Evolutionary conservation across 768 basidiomycete species (phyloP).

Genomic region (Piloderma croceum): DNA sequence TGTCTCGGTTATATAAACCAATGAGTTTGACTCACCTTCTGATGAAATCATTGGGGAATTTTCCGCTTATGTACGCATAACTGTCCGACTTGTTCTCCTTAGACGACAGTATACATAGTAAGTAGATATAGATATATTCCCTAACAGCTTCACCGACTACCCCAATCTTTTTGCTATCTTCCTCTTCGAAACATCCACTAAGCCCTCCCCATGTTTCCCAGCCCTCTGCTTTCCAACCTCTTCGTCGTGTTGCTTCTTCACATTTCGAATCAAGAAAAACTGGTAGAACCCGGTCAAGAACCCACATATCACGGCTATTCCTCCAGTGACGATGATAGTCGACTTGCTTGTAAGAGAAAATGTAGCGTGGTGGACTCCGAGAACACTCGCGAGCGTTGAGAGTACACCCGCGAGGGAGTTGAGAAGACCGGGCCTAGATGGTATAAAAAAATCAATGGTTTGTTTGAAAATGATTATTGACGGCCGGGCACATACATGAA

Average conservation of each 20-base stretch:
- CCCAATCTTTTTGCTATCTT: no score
- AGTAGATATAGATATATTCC: no score
- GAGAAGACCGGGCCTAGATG: conserved; percentile 46
- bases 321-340: conserved; percentile 44
- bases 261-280: conserved; percentile 38
- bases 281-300: conserved; percentile 36
- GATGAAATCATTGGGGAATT: no score
- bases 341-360: conserved; percentile 38
- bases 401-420: conserved; percentile 54
- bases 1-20: no score
- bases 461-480: conserved; percentile 1
- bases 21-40: no score
- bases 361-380: conserved; percentile 42
- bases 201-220: conserved; percentile 42
- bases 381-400: conserved; percentile 48
- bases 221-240: conserved; percentile 37
- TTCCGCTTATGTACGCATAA: no score
- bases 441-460: background rate
- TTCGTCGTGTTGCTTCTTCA: conserved; percentile 39
- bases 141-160: no score
- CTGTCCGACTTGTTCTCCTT: no score
- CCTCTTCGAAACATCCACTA: conserved; percentile 21
- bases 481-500: conserved; percentile 40
- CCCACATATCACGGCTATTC: conserved; percentile 36
- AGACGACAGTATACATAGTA: no score